These are phyloP conservation scores for Diutina sp. DNA, from an alignment of 1,139 yeast genomes.

Conservation along the genomic window DNA sequence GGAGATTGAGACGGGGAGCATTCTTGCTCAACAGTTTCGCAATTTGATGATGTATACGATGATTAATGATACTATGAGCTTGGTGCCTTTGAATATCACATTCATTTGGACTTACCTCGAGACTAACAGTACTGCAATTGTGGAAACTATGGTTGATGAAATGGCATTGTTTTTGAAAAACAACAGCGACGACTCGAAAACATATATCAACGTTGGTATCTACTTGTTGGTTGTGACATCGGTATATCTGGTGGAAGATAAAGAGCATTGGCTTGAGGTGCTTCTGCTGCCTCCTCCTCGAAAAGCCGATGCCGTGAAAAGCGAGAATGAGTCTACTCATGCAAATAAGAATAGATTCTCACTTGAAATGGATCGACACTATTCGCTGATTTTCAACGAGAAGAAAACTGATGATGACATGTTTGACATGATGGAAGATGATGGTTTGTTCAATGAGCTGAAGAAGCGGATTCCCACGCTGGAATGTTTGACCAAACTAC, in stretches of 20 bases:
- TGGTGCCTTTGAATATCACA: slow-evolving; percentile 2
- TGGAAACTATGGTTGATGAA: background rate
- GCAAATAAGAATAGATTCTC: slow-evolving; percentile 3
- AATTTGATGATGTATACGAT: slow-evolving; percentile 2
- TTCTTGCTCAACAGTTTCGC: slow-evolving; percentile 2
- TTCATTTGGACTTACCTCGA: background rate
- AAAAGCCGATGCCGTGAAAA: slow-evolving; percentile 5
- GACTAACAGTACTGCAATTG: background rate
- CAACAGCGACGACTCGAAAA: slow-evolving; percentile 1
- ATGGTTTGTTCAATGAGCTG: slow-evolving; percentile 2
- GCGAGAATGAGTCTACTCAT: slow-evolving; percentile 4
- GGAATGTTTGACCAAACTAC: background rate
- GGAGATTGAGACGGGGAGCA: background rate
- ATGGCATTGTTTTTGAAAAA: background rate
- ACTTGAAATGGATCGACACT: slow-evolving; percentile 6
- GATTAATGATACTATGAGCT: slow-evolving; percentile 4
- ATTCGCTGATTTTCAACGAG: slow-evolving; percentile 7
- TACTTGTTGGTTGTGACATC: slow-evolving; percentile 3
- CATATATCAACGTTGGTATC: background rate
- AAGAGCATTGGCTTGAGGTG: background rate
- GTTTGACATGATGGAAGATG: slow-evolving; percentile 1
- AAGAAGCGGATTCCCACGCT: background rate
- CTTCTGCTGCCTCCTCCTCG: background rate
- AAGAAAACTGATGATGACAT: background rate
- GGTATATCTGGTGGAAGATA: slow-evolving; percentile 3